Base-by-base conservation (phyloP, 345 rosid genomes). In the Eucalyptus albens region DNA sequence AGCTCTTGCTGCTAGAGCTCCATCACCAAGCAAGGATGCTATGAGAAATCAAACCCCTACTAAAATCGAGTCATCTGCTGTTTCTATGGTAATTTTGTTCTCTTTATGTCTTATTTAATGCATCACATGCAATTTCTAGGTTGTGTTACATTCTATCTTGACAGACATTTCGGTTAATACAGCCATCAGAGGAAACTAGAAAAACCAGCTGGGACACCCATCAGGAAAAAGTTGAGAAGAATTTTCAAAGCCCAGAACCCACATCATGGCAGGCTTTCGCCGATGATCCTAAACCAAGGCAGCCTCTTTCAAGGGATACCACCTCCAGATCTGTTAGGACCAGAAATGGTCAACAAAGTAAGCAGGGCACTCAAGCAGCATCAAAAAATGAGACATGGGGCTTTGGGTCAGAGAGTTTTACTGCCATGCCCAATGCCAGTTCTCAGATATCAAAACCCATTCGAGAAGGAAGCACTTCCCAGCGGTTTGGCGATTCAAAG, bases 211-310 rank as follows among this genome's bases (percentile, higher is more conserved):
- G 47, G 85, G 85, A 77, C 47, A 77, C 60, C 40, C 93, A 91
- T 90, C 94, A 94, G 90, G 96, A 93, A 65, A 94, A 94, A 50
- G 89, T 92, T 86, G 95, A 94, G 31, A 91, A 94, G 94, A 89
- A 92, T 62, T 89, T 89, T 10, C 93, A 91, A 87, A 94, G 94
- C 91, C 87, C 95, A 7, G 97, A 91, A 88, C 89, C 93, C 47
- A 94, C 93, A 87, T 86, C 95, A 85, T 97, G 99, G 99, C 97
- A 94, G 89, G 97, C 99, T 55, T 98, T 98, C 90, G 87, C 95
- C 2, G 96, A 94, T 83, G 95, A 94, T 77, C 86, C 93, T 15
- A 94, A 95, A 90, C 93, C 91, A 3, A 94, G 90, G 88, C 90
- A 92, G 90, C 92, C 93, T 89, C 87, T 88, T 80, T 89, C 94